Conservation (phyloP, 805 yeast genomes). For the Wickerhamomyces silvicola region DNA sequence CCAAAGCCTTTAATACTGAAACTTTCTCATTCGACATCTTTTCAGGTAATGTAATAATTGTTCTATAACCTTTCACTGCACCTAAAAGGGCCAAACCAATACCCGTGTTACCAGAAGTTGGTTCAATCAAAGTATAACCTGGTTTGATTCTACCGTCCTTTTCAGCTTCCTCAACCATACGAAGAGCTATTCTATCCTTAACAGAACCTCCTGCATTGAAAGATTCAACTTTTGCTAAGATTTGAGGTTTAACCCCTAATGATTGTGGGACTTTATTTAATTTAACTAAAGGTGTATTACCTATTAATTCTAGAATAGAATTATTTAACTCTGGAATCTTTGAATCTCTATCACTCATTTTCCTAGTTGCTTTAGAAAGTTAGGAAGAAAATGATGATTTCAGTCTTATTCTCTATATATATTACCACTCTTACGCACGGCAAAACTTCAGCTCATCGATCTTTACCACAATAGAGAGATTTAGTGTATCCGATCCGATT, state of each 20-base stretch:
- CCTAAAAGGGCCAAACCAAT: constrained; percentile 84
- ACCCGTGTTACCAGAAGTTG: constrained; percentile 90
- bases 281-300: constrained; percentile 76
- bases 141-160: constrained; percentile 71
- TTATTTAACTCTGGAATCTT: constrained; percentile 6
- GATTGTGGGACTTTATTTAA: constrained; percentile 73
- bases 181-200: constrained; percentile 80
- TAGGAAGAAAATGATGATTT: background rate
- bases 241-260: constrained; percentile 63
- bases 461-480: no score
- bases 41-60: constrained; percentile 84
- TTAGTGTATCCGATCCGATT: no score
- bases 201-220: constrained; percentile 90
- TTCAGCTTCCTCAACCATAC: constrained; percentile 86
- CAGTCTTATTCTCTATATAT: background rate
- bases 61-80: constrained; percentile 81
- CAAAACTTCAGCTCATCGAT: no score
- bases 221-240: constrained; percentile 70
- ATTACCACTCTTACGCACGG: no score
- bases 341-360: background rate
- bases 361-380: background rate
- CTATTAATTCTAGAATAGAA: constrained; percentile 66
- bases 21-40: constrained; percentile 91
- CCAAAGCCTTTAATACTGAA: constrained; percentile 78
- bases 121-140: constrained; percentile 81